Evolutionary conservation across 1,284 basidiomycete species (phyloP).

Genomic region (Meripilus lineatus): DNA sequence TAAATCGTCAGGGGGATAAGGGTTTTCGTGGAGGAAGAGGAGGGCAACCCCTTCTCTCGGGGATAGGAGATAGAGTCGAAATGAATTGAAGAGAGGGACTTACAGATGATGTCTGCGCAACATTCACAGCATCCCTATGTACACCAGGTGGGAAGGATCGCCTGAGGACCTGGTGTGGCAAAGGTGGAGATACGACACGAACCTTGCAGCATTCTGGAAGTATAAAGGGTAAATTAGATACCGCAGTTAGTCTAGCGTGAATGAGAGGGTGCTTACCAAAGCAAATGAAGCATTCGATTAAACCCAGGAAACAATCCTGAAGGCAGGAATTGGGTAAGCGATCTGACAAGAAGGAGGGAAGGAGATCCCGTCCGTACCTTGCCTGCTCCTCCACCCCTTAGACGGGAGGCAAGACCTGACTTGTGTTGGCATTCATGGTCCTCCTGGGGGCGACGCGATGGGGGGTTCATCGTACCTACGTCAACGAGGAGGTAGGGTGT

Average conservation of each 20-base stretch:
- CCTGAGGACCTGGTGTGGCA: background rate
- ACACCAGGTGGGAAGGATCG: slow-evolving; percentile 2
- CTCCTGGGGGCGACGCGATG: slow-evolving; percentile 25
- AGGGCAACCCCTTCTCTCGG: no score
- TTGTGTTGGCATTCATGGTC: slow-evolving; percentile 30
- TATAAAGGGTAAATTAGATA: background rate
- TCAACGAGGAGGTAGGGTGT: background rate
- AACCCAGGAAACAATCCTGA: slow-evolving; percentile 57
- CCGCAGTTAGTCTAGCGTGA: background rate
- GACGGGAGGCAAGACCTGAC: slow-evolving; percentile 39
- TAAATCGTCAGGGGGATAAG: no score
- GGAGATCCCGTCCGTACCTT: slow-evolving; percentile 35
- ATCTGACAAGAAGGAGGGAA: background rate
- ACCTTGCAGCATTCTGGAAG: slow-evolving; percentile 35
- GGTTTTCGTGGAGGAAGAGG: no score
- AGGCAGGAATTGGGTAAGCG: slow-evolving; percentile 3
- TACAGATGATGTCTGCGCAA: slow-evolving; percentile 38
- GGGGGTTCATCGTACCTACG: slow-evolving; percentile 37
- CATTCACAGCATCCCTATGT: slow-evolving; percentile 39
- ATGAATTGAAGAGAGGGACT: slow-evolving; percentile 16
- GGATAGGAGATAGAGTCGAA: background rate
- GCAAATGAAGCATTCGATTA: slow-evolving; percentile 60
- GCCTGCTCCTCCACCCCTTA: slow-evolving; percentile 58
- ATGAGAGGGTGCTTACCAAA: slow-evolving; percentile 40
- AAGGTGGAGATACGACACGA: no score